A percentile compares a stretch with the other conserved stretches of the same genome.
phyloP scores from a whole-genome alignment of 2,329 filamentous ascomycete species.

The Penicillium sp. region DNA sequence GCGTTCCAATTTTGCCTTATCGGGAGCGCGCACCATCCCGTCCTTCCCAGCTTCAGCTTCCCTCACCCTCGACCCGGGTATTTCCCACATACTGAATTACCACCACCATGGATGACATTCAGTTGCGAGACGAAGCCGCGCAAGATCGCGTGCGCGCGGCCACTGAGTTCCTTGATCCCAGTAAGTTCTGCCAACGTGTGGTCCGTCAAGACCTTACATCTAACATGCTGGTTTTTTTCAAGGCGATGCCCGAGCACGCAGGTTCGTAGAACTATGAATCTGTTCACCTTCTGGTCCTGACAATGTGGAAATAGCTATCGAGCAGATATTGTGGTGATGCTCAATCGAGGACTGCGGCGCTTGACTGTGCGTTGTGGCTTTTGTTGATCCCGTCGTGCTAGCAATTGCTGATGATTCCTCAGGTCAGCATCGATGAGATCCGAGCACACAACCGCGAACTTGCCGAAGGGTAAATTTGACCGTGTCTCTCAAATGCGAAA shows the following conservation, averaged over 20 bases:
- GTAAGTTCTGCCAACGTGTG: conserved; percentile 54
- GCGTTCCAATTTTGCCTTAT: conserved; percentile 38
- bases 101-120: conserved; percentile 63
- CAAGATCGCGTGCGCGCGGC: conserved; percentile 80
- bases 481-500: background rate
- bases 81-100: conserved; percentile 9
- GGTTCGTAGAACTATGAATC: conserved; percentile 37
- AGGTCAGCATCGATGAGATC: conserved; percentile 84
- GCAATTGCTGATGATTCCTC: conserved; percentile 17
- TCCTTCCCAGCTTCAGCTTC: conserved; percentile 17
- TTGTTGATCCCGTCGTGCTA: background rate
- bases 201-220: background rate
- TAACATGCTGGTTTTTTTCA: conserved; percentile 19
- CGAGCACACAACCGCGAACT: conserved; percentile 81
- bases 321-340: conserved; percentile 78
- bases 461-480: conserved; percentile 57
- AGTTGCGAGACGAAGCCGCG: conserved; percentile 80
- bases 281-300: conserved; percentile 11
- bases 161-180: conserved; percentile 90
- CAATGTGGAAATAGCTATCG: conserved; percentile 67
- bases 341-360: conserved; percentile 59
- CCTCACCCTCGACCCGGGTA: conserved; percentile 15
- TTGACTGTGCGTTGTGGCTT: conserved; percentile 51
- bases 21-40: conserved; percentile 25
- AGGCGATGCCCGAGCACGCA: conserved; percentile 58